Base-by-base conservation (phyloP, 495 filamentous ascomycete genomes). In the Hypoxylon subgilvum region DNA sequence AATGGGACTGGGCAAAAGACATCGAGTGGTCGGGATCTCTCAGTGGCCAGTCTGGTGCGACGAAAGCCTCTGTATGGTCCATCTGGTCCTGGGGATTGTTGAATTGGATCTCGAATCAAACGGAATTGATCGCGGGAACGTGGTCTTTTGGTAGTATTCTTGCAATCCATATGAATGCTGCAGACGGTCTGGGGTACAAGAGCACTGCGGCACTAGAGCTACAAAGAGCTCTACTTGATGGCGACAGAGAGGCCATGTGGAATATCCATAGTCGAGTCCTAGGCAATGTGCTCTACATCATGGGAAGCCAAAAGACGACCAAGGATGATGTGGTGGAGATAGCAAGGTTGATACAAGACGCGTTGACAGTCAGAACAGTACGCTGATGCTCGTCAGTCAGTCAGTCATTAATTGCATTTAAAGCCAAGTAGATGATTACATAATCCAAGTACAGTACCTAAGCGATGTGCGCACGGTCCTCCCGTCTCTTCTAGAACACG, bases 221-320 rank as follows among this genome's bases (percentile, higher is more conserved):
- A n/a, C 83, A 88, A 36, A 71, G 81, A 30, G 72, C 60, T 22
- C 68, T 91, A 42, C 67, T 82, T 10, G 54, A 72, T 6, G 66
- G 57, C 0, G 35, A 52, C 6, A 57, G 57, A 12, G 47, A 41
- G 4, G 30, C 28, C 0, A 34, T 38, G 17, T 85, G 83, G 72
- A 82, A 82, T 55, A 76, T 91, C 12, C 88, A 92, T 72, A 85
- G 80, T n/a, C 72, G 89, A 13, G 86, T 88, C 3, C 72, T 92
- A 23, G 89, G 88, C 0, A 90, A 91, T 72, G 85, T 90, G 13
- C 69, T 91, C 2, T 92, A 92, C 71, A 57, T 91, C 21, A 91
- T 92, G 88, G 82, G 86, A 4, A 84, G 85, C 59, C 79, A 86
- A 65, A 88, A 78, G 1, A 82, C 82, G 1, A 79, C 69, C 16